Base-by-base conservation (phyloP, 108 stramenopile genomes). In the Discostella pseudostelligera region DNA sequence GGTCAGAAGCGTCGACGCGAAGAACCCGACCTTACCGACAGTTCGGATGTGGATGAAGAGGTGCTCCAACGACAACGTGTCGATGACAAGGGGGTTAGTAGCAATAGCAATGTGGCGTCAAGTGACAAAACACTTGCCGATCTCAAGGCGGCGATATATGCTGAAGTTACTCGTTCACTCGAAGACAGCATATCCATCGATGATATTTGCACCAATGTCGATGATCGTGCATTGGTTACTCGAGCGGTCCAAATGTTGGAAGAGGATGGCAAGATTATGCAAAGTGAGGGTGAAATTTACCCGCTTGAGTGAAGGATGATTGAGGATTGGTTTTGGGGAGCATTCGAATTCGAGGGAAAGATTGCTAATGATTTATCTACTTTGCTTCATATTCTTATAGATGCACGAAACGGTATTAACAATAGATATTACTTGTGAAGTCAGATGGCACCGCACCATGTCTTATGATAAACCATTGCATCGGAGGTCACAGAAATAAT, bases 111-210 rank as follows among this genome's bases (percentile, higher is more conserved):
- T n/a, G 11, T 42, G 4, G 1, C 43, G n/a, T 6, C 37, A 51
- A 11, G 59, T 50, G 39, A 22, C 32, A 68, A 48, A 49, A 47
- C 69, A 24, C 37, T 59, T 39, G 62, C 59, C 28, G 51, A 80
- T 26, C 50, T 86, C 45, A 83, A 84, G 66, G 53, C 62, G 26
- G 59, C 67, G 0, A 51, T 88, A 22, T 80, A 76, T 51, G 70
- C 75, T 19, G 79, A 87, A 69, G n/a, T 82, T 36, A 48, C 47
- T 11, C 62, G 51, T 43, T 63, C 51, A 11, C 37, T 74, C 21
- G 76, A 83, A 47, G 90, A 80, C 42, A 70, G 80, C 47, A 28
- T 80, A 19, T 44, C 68, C 25, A 47, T 86, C 2, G 83, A 83
- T 21, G 75, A 83, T 13, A 47, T 84, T n/a, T 83, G 81, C 48